phyloP scores from a whole-genome alignment of 345 rosid genomes.

The Populus alba region DNA sequence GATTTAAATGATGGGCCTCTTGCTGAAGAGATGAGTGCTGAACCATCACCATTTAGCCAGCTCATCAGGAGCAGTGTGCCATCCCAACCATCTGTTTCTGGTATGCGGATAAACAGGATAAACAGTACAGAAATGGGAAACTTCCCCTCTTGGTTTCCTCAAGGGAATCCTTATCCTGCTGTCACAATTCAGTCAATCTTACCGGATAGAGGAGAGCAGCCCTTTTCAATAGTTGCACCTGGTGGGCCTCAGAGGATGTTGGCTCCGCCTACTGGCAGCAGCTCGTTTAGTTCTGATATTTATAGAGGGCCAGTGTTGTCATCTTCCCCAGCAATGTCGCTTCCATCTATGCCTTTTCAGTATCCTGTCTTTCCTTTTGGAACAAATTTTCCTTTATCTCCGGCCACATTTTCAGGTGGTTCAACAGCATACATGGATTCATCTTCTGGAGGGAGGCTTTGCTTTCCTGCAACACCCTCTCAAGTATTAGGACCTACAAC shows the following conservation, averaged over 20 bases:
- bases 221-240: conserved; percentile 51
- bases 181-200: conserved; percentile 54
- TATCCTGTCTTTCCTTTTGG: conserved; percentile 67
- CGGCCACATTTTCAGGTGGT: conserved; percentile 63
- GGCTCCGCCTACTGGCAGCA: conserved; percentile 49
- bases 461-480: conserved; percentile 61
- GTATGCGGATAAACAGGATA: conserved; percentile 44
- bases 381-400: conserved; percentile 52
- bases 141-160: conserved; percentile 67
- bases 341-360: conserved; percentile 61
- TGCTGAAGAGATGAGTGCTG: conserved; percentile 51
- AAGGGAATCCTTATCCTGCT: conserved; percentile 51
- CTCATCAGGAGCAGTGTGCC: conserved; percentile 39
- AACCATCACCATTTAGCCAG: conserved; percentile 47
- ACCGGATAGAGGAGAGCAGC: conserved; percentile 69
- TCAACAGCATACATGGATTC: conserved; percentile 69
- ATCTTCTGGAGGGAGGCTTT: conserved; percentile 55
- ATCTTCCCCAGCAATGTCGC: conserved; percentile 75
- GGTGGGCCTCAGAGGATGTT: conserved; percentile 63
- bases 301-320: conserved; percentile 67
- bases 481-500: conserved; percentile 60
- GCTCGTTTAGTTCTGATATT: conserved; percentile 56
- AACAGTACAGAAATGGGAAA: conserved; percentile 51
- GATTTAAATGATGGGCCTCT: conserved; percentile 88
- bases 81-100: conserved; percentile 52